Evolutionary conservation across 208 protist genomes (phyloP).

Genomic region (Tritrichomonas foetus): DNA sequence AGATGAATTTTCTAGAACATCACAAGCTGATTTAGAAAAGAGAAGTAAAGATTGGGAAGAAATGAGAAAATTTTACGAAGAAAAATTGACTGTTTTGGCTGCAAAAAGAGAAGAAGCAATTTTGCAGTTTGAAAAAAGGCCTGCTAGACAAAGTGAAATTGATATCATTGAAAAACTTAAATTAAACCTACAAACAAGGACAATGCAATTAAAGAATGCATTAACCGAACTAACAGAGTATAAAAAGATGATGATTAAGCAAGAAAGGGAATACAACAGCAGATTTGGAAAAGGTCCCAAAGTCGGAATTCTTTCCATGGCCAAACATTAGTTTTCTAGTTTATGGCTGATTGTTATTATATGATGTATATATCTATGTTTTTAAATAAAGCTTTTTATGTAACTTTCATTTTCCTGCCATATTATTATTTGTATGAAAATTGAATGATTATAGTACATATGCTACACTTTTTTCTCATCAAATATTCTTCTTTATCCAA

Average conservation of each 20-base stretch:
- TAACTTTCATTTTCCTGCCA: no score
- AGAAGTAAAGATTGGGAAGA: not conserved
- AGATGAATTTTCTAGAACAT: not conserved
- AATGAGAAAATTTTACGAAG: not conserved
- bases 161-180: not conserved
- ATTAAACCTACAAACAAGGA: not conserved
- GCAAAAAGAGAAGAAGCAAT: not conserved
- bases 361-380: no score
- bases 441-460: no score
- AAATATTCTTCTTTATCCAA: no score
- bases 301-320: not conserved
- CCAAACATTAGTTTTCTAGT: no score
- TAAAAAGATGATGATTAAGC: not conserved
- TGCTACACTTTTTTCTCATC: no score
- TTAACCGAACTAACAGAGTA: not conserved
- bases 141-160: not conserved
- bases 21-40: not conserved
- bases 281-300: not conserved
- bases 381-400: no score
- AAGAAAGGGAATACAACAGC: not conserved
- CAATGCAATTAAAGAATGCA: not conserved
- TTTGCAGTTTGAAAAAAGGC: not conserved
- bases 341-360: no score
- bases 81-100: not conserved
- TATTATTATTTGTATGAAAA: no score